These are phyloP conservation scores for Aspergillus tamarii DNA, from an alignment of 2,329 filamentous ascomycete species.

Conservation along the genomic window DNA sequence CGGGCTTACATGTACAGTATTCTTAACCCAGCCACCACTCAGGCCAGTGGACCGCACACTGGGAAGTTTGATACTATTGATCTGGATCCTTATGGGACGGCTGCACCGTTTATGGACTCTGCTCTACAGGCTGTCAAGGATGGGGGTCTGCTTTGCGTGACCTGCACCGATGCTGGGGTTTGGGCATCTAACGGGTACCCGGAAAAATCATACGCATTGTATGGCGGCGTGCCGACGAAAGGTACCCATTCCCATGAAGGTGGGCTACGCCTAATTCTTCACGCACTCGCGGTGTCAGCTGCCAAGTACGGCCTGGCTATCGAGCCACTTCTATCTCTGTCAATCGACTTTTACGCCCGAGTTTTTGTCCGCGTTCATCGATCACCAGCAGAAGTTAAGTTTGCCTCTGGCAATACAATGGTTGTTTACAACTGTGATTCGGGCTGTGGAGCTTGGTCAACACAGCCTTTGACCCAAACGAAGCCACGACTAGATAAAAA, in stretches of 20 bases:
- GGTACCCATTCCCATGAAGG: conserved; percentile 85
- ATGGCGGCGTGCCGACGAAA: conserved; percentile 86
- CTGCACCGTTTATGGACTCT: conserved; percentile 87
- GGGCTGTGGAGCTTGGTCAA: conserved; percentile 90
- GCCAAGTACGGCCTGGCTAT: conserved; percentile 85
- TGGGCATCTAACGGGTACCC: conserved; percentile 93
- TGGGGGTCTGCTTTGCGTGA: conserved; percentile 89
- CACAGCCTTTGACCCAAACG: conserved; percentile 75
- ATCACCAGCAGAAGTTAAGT: conserved; percentile 85
- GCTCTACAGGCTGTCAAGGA: conserved; percentile 86
- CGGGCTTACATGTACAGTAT: conserved; percentile 86
- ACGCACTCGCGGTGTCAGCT: conserved; percentile 78
- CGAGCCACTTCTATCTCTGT: conserved; percentile 87
- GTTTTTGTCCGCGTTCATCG: conserved; percentile 82
- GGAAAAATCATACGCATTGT: conserved; percentile 92
- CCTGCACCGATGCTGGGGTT: conserved; percentile 93
- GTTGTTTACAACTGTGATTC: conserved; percentile 85
- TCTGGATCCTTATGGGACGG: conserved; percentile 93
- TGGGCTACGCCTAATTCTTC: conserved; percentile 81
- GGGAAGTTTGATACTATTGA: conserved; percentile 90
- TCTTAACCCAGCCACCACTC: conserved; percentile 51
- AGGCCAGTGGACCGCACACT: conserved; percentile 37
- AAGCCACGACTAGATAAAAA: conserved; percentile 70
- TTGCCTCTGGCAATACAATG: conserved; percentile 89
- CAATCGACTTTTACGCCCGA: conserved; percentile 92